phyloP scores from a whole-genome alignment of 305 asterid genomes.

The Rubia peregrina region DNA sequence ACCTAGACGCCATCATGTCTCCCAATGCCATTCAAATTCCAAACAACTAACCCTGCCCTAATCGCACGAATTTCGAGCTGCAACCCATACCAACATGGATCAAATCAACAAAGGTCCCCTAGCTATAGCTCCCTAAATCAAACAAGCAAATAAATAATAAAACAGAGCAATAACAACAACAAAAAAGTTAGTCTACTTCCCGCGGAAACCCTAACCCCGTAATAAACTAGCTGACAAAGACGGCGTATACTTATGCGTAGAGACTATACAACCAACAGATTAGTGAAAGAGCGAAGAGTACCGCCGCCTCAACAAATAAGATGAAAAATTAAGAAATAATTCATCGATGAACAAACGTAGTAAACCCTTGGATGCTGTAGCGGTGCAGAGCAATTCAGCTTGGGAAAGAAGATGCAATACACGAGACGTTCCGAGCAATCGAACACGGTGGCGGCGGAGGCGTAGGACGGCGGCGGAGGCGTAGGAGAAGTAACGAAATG shows the following conservation, averaged over 20 bases:
- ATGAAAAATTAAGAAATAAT: conserved; percentile 10
- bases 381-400: conserved; percentile 50
- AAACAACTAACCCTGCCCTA: conserved; percentile 64
- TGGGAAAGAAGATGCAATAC: conserved; percentile 22
- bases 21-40: conserved; percentile 91
- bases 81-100: conserved; percentile 40
- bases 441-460: conserved; percentile 20
- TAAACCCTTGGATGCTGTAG: conserved; percentile 28
- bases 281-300: conserved; percentile 14
- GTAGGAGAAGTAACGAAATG: conserved; percentile 14
- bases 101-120: background rate
- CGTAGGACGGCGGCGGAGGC: conserved; percentile 22
- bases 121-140: background rate
- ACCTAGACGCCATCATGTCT: conserved; percentile 72
- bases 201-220: conserved; percentile 49
- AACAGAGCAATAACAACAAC: background rate
- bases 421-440: conserved; percentile 18
- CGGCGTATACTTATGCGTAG: background rate
- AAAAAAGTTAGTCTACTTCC: background rate
- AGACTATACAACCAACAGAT: conserved; percentile 11
- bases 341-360: conserved; percentile 51
- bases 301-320: conserved; percentile 10
- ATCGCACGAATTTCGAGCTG: conserved; percentile 65
- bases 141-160: background rate
- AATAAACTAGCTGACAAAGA: background rate